Evolutionary conservation across 208 protist species (phyloP), one percentile per base, ranked within the genome.

Genomic region (Novymonas esmeraldas): DNA sequence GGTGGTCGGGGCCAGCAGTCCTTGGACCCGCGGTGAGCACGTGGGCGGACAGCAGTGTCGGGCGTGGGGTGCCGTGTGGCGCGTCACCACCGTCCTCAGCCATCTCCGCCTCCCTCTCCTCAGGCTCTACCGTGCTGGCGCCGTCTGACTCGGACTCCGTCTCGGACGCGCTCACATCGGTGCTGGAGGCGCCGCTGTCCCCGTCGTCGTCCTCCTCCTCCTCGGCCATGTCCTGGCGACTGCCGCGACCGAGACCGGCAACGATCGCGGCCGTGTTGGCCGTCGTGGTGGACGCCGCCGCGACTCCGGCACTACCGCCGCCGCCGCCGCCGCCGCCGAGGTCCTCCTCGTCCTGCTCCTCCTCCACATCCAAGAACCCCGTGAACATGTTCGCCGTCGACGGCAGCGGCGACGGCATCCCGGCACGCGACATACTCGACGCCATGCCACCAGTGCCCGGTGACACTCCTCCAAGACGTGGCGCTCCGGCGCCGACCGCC

Each of bases 341-440:
- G 9, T 70, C 64, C 34, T 69, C 73, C 24, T 78, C 72, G 11
- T 70, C 70, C 24, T 70, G 41, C 22, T 73, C 72, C 22, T 79
- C 78, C 63, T 82, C 76, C 0, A 71, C 58, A 49, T 82, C 80
- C 16, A 78, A 68, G 45, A 72, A 85, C 20, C 65, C 60, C 18
- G 75, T 73, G 60, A 90, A 76, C 81, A 90, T 86, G 76, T 87
- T 90, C 11, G 71, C 68, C 16, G 80, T 85, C 18, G 84, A 90
- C 16, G 84, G 84, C 69, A 87, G 26, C 0, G 84, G 84, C 7
- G 84, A 78, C 6, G 84, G 84, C 80, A 90, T 84, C 7, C 80
- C 84, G 16, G 48, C 38, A 1, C 75, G 74, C 18, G 44, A 31
- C 31, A 26, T 10, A 22, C 56, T 61, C 20, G 20, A 20, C 7